A percentile compares a stretch with the other conserved stretches of the same genome.
Evolutionary conservation across 306 rosid species (phyloP).

Genomic region (Luffa aegyptiaca): DNA sequence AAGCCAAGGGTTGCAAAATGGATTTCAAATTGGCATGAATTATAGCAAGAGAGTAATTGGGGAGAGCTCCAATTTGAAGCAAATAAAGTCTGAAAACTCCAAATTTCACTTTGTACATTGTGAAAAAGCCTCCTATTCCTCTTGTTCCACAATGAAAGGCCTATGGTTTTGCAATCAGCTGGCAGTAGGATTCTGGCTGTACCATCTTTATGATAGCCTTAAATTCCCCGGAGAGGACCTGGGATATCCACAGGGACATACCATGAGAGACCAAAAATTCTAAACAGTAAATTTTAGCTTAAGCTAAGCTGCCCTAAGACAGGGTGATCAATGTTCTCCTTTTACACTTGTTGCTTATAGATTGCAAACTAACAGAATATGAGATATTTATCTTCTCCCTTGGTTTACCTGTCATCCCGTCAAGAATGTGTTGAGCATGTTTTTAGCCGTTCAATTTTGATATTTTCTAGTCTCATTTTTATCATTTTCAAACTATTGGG

Average conservation of each 20-base stretch:
- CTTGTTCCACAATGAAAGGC: neutral
- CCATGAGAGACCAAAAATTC: neutral
- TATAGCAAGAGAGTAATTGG: neutral
- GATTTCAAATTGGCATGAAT: neutral
- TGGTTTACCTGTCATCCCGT: neutral
- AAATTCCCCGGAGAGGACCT: neutral
- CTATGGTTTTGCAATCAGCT: neutral
- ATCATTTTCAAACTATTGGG: neutral
- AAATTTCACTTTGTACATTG: neutral
- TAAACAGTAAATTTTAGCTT: neutral
- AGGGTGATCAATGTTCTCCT: neutral
- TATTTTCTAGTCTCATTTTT: neutral
- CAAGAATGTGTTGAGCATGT: neutral
- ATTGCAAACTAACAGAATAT: neutral
- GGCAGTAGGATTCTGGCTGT: neutral
- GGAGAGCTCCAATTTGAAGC: neutral
- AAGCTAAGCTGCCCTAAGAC: neutral
- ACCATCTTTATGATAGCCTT: neutral
- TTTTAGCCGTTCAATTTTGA: neutral
- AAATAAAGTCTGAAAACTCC: neutral
- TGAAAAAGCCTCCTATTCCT: neutral
- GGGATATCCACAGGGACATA: neutral
- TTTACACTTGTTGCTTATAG: neutral
- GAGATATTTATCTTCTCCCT: neutral
- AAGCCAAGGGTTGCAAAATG: neutral